These are phyloP conservation scores for Sporisorium reilianum DNA, from an alignment of 1,284 basidiomycete species.

Conservation along the genomic window DNA sequence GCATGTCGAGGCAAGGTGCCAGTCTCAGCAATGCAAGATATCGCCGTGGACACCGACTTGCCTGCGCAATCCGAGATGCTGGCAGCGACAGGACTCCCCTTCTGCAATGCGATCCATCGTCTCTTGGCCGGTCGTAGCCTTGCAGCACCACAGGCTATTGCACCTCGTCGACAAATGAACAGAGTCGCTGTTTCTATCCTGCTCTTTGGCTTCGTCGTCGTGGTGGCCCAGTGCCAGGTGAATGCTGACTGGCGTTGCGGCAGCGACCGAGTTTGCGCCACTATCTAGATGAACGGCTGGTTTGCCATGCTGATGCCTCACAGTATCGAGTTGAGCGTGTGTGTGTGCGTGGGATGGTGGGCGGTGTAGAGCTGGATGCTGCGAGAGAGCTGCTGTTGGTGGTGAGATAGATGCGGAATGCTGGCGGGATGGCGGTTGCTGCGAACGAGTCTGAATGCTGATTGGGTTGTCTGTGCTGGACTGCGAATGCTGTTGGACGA, in stretches of 20 bases:
- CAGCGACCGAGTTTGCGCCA: background rate
- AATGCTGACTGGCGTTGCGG: background rate
- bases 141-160: background rate
- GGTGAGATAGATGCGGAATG: background rate
- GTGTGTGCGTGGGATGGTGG: background rate
- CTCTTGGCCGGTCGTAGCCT: too few species aligned
- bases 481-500: background rate
- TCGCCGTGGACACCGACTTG: too few species aligned
- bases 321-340: background rate
- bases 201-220: too few species aligned
- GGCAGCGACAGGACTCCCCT: background rate
- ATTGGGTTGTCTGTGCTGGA: background rate
- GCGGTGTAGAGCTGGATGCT: background rate
- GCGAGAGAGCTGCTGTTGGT: background rate
- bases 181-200: too few species aligned
- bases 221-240: too few species aligned
- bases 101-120: background rate
- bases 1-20: background rate
- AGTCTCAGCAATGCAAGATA: background rate
- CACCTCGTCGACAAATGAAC: too few species aligned
- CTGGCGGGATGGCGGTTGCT: background rate
- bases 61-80: too few species aligned
- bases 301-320: slow-evolving; percentile 4
- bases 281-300: background rate
- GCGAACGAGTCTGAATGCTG: slow-evolving; percentile 7